Base-by-base conservation (phyloP, 1,139 yeast genomes). In the Saccharomyces hybrid region DNA sequence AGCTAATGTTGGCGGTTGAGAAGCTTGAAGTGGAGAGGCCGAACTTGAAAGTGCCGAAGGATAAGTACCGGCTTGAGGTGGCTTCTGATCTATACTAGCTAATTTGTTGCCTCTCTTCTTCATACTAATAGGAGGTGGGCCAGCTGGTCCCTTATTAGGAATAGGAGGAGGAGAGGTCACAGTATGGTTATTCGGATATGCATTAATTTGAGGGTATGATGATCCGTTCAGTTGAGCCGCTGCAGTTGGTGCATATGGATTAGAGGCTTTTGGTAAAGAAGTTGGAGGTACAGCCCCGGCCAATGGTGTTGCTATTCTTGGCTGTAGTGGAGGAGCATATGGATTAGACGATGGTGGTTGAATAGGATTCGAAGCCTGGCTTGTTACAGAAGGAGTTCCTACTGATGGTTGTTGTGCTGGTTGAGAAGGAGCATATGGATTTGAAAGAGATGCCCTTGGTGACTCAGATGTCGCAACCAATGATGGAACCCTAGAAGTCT, bases 341-440 rank as follows among this genome's bases (percentile, higher is more conserved):
- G 57, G 59, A 47, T 52, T 55, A 44, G 50, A 48, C 16, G 58
- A 55, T 14, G 57, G 55, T n/a, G 60, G 58, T 41, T 70, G 62
- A 11, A 64, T 60, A 14, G 58, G 54, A 34, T 48, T 47, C 52
- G 52, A 55, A 11, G 55, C 62, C 49, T 60, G 58, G 28, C 38
- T 26, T 47, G 38, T 11, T 51, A 23, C 26, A 31, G 53, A 41
- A 28, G 27, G 8, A 25, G 47, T 19, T 41, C 47, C 42, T 48
- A 49, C 38, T 26, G 11, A 23, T 31, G 26, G 11, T 44, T 47
- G 48, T 14, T 55, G 55, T 7, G 53, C 48, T 23, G 34, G 3
- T 41, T 38, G 58, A 32, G 71, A 68, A 46, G 75, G 75, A n/a
- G 78, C 77, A 53, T 72, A 72, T 50, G 78, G 76, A 59, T 74